These are phyloP conservation scores for Fraxinus greggii DNA, from an alignment of 305 asterid genomes.

Conservation along the genomic window DNA sequence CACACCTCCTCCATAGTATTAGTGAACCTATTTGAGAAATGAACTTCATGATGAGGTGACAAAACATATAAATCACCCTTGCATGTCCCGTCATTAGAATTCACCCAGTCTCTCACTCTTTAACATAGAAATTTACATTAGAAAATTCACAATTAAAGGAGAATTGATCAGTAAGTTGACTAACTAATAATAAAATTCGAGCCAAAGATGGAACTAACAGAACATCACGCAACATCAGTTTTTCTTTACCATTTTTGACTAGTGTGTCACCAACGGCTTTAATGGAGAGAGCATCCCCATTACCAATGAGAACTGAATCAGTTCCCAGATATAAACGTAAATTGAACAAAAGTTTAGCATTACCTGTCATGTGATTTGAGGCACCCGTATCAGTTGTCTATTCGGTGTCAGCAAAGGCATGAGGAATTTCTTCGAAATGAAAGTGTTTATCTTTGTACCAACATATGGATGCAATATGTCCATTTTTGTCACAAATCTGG, in stretches of 20 bases:
- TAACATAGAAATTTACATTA: neutral
- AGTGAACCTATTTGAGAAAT: neutral
- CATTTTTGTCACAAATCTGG: neutral
- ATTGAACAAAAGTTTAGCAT: neutral
- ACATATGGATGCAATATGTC: neutral
- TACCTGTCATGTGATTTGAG: neutral
- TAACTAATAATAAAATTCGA: neutral
- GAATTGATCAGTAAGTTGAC: neutral
- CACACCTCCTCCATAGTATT: neutral
- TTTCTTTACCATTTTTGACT: neutral
- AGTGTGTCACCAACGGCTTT: neutral
- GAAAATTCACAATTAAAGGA: neutral
- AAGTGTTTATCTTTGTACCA: neutral
- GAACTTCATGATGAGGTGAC: neutral
- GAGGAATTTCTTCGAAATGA: neutral
- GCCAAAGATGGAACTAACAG: neutral
- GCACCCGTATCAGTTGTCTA: neutral
- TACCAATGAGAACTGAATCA: neutral
- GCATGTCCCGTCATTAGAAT: neutral
- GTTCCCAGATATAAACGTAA: too few species aligned
- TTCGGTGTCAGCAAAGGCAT: neutral
- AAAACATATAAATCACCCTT: neutral
- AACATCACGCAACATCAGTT: too few species aligned
- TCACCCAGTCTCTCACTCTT: neutral
- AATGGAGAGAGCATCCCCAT: neutral